Evolutionary conservation across 2,329 filamentous ascomycete genomes (phyloP), one percentile per base, ranked within the genome.

Genomic region (Elsinoe fawcettii): DNA sequence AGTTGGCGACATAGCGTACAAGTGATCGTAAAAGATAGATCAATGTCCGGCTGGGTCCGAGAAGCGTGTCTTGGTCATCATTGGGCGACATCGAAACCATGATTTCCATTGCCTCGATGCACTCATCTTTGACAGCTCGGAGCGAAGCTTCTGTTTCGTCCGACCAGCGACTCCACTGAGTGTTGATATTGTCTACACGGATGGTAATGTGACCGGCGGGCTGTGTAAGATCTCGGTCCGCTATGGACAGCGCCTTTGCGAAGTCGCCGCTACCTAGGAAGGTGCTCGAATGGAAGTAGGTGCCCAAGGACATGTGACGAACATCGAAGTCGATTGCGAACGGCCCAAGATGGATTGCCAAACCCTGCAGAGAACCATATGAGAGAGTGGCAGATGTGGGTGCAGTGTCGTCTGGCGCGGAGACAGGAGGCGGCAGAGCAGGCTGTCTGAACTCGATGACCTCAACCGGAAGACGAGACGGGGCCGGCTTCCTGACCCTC

Each of bases 211-310:
- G 18, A 76, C 75, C 47, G 86, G 70, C 1, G 81, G 66, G 63
- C 85, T 86, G 9, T 82, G 70, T 2, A 81, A 78, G 37, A 83
- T 71, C 25, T 39, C 76, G 69, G 5, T 66, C 62, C 18, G 57
- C 51, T 9, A 78, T 16, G 9, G 68, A 60, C 4, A 84, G 61
- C 34, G 75, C 75, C 34, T 71, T 72, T 14, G 68, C 65, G 47
- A 84, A 75, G 23, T 79, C 76, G 2, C 79, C 80, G 61, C 79
- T 80, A 25, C 82, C 81, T 58, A 84, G 71, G 59, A 84, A 80
- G 3, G 80, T 82, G 46, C 71, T 73, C 43, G 75, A 67, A 60
- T 80, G 77, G 60, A 83, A 84, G 63, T 75, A 82, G 0, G 77
- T 81, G 1, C 77, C 80, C 5, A 71, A 60, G 7, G 69, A 70